phyloP scores from a whole-genome alignment of 2,329 filamentous ascomycete genomes.

The Arthrinium phaeospermum region DNA sequence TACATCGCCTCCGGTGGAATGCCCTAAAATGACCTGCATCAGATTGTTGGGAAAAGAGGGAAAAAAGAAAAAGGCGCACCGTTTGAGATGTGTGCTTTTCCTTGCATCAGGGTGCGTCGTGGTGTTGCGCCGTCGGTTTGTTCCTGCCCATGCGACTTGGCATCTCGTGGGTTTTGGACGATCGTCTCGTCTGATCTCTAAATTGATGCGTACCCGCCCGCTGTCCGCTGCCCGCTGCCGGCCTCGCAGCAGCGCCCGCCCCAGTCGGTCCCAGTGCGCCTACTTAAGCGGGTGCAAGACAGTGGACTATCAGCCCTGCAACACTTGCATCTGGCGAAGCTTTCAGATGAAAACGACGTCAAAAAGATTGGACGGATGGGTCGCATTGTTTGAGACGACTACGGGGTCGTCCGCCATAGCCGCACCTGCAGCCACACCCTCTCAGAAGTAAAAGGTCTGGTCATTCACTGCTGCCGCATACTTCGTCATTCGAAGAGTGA shows the following conservation, averaged over 20 bases:
- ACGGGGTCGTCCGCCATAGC: too few species aligned
- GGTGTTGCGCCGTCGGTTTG: background rate
- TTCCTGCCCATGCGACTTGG: conserved; percentile 11
- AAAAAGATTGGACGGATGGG: background rate
- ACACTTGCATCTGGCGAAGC: background rate
- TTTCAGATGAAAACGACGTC: background rate
- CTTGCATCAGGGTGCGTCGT: background rate
- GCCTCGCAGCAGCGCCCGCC: background rate
- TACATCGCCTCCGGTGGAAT: background rate
- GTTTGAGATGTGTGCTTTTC: background rate
- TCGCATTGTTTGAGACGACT: background rate
- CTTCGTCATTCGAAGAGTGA: background rate
- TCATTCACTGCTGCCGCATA: background rate
- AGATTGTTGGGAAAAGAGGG: background rate
- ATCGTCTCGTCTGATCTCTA: background rate
- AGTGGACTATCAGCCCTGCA: background rate
- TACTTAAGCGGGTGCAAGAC: background rate
- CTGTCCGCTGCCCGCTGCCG: background rate
- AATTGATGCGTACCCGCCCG: background rate
- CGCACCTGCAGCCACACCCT: background rate
- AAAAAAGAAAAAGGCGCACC: background rate
- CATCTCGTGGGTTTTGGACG: conserved; percentile 5
- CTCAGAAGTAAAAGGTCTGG: too few species aligned
- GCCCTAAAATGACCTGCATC: background rate
- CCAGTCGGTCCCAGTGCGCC: background rate